phyloP scores from a whole-genome alignment of 2,329 filamentous ascomycete genomes.

The Lecanicillium sp. region DNA sequence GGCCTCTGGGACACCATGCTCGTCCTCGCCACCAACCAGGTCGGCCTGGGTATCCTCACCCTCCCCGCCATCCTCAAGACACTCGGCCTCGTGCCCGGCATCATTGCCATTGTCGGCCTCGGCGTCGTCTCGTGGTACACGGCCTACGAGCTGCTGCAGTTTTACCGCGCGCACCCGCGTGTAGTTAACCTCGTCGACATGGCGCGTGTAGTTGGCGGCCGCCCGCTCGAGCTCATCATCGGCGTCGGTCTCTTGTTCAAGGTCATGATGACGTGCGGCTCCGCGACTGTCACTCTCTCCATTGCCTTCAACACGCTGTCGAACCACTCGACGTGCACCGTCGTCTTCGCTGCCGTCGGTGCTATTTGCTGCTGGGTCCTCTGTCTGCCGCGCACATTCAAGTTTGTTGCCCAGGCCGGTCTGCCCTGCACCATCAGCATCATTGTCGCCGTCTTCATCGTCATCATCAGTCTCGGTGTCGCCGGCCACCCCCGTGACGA shows the following conservation, averaged over 20 bases:
- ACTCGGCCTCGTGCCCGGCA: slow-evolving; percentile 60
- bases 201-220: slow-evolving; percentile 45
- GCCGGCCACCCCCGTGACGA: slow-evolving; percentile 24
- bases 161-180: slow-evolving; percentile 62
- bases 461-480: slow-evolving; percentile 31
- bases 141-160: slow-evolving; percentile 51
- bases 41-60: slow-evolving; percentile 49
- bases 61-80: slow-evolving; percentile 66
- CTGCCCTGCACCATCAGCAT: slow-evolving; percentile 30
- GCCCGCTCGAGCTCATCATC: slow-evolving; percentile 21
- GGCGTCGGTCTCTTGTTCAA: slow-evolving; percentile 63
- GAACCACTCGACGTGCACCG: slow-evolving; percentile 55
- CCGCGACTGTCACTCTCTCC: slow-evolving; percentile 60
- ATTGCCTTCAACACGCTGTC: slow-evolving; percentile 66
- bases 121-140: slow-evolving; percentile 60
- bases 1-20: slow-evolving; percentile 29
- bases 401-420: slow-evolving; percentile 27
- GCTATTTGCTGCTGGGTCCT: slow-evolving; percentile 57
- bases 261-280: slow-evolving; percentile 64
- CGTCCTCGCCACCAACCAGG: slow-evolving; percentile 29
- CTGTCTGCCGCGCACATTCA: slow-evolving; percentile 63
- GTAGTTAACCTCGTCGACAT: slow-evolving; percentile 67
- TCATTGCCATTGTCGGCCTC: slow-evolving; percentile 61
- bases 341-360: slow-evolving; percentile 58
- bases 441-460: slow-evolving; percentile 29